Percentiles rank a stretch among this genome's conserved stretches.
These are phyloP conservation scores for Coemansia sp. DNA, from an alignment of 192 early-diverging fungal species.

Conservation along the genomic window DNA sequence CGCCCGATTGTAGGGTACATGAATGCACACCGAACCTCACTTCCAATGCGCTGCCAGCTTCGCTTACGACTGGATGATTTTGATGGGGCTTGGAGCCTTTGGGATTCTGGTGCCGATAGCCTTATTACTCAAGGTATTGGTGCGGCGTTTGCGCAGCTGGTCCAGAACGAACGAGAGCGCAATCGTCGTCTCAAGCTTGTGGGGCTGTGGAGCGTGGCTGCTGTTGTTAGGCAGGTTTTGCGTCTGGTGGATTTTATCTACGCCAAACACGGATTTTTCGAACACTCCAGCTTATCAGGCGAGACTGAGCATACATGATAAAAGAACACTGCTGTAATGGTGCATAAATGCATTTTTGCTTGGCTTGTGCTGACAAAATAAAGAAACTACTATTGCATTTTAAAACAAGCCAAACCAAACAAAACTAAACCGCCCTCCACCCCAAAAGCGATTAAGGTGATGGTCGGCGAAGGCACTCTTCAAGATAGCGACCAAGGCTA, in stretches of 20 bases:
- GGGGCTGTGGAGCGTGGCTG: conserved; percentile 85
- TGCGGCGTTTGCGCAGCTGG: conserved; percentile 74
- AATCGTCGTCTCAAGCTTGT: conserved; percentile 81
- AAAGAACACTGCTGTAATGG: too few relatives aligned
- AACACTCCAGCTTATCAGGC: neutral
- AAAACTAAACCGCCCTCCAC: too few relatives aligned
- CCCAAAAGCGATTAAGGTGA: neutral
- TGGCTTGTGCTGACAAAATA: neutral
- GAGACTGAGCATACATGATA: neutral
- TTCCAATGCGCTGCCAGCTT: conserved; percentile 78
- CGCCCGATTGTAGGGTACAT: conserved; percentile 93
- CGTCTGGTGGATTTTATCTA: conserved; percentile 71
- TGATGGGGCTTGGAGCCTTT: conserved; percentile 91
- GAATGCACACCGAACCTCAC: conserved; percentile 86
- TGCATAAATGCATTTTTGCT: too few relatives aligned
- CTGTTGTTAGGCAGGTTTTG: conserved; percentile 69
- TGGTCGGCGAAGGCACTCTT: conserved; percentile 20
- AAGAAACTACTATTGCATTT: neutral
- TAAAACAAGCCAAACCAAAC: too few relatives aligned
- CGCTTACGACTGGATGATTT: conserved; percentile 80
- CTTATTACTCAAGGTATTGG: conserved; percentile 80
- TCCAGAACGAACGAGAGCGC: conserved; percentile 78
- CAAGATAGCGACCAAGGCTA: conserved; percentile 31
- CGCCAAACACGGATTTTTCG: conserved; percentile 71
- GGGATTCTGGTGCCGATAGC: conserved; percentile 75